Conservation (phyloP, 495 filamentous ascomycete genomes). For the Wilcoxina mikolae region DNA sequence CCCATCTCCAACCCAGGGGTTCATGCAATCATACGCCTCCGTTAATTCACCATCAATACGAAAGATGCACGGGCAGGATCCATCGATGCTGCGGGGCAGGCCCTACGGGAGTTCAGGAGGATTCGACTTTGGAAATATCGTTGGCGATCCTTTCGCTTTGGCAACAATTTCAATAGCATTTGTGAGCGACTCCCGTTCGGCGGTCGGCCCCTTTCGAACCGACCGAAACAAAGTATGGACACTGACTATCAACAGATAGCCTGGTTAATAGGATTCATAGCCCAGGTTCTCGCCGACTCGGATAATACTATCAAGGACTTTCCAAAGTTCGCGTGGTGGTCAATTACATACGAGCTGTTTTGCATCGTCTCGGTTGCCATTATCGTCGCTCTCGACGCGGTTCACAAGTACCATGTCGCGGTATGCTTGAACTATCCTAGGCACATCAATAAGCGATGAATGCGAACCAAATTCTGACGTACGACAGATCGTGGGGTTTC, state of each 20-base stretch:
- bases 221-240: neutral
- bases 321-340: conserved; percentile 84
- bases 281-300: conserved; percentile 62
- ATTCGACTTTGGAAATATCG: conserved; percentile 70
- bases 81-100: conserved; percentile 31
- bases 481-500: conserved; percentile 61
- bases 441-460: neutral
- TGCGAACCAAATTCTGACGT: neutral
- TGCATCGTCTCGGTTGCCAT: conserved; percentile 63
- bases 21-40: conserved; percentile 60
- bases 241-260: conserved; percentile 47
- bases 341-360: conserved; percentile 69
- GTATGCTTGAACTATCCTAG: too few species aligned
- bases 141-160: conserved; percentile 92
- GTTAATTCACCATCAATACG: conserved; percentile 56
- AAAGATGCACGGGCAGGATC: conserved; percentile 60
- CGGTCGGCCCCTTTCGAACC: neutral
- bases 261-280: conserved; percentile 85
- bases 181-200: conserved; percentile 40
- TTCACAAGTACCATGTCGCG: conserved; percentile 77
- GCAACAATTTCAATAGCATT: conserved; percentile 84
- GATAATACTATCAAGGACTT: conserved; percentile 36
- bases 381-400: conserved; percentile 66
- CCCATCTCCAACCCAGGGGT: conserved; percentile 10
- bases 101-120: conserved; percentile 39